Conservation (phyloP, 192 early-diverging fungal species). For the Gonapodya prolifera region DNA sequence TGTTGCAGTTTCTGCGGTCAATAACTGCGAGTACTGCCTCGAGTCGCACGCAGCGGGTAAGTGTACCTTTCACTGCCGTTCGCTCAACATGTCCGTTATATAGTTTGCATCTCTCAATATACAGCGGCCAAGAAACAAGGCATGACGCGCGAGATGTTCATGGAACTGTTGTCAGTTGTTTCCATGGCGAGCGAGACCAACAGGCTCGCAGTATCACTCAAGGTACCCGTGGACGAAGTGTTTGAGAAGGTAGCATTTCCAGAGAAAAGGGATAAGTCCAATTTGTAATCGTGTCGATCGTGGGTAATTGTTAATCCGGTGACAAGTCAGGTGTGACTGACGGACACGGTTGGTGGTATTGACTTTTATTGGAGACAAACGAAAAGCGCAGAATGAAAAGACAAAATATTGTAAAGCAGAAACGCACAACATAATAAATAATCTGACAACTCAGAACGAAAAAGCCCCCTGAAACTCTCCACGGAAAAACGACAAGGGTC, state of each 20-base stretch:
- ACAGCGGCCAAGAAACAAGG: constrained; percentile 1
- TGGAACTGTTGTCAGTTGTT: neutral
- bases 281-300: too few relatives aligned
- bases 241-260: neutral
- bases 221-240: neutral
- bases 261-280: too few relatives aligned
- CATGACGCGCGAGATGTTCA: constrained; percentile 1
- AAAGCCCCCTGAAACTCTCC: too few relatives aligned
- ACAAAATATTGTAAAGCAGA: too few relatives aligned
- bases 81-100: neutral
- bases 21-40: neutral
- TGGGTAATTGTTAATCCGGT: too few relatives aligned
- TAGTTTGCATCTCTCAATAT: neutral
- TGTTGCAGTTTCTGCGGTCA: constrained; percentile 1
- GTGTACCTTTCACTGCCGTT: neutral
- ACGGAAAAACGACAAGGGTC: too few relatives aligned
- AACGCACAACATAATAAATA: too few relatives aligned
- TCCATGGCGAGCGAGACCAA: constrained; percentile 3
- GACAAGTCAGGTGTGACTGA: too few relatives aligned
- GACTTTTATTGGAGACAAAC: too few relatives aligned
- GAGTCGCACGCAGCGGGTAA: neutral
- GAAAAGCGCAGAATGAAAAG: too few relatives aligned
- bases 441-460: too few relatives aligned
- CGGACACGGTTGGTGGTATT: too few relatives aligned
- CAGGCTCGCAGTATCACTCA: neutral